Conservation (phyloP, 2,329 filamentous ascomycete genomes). For the Stemphylium beticola region DNA sequence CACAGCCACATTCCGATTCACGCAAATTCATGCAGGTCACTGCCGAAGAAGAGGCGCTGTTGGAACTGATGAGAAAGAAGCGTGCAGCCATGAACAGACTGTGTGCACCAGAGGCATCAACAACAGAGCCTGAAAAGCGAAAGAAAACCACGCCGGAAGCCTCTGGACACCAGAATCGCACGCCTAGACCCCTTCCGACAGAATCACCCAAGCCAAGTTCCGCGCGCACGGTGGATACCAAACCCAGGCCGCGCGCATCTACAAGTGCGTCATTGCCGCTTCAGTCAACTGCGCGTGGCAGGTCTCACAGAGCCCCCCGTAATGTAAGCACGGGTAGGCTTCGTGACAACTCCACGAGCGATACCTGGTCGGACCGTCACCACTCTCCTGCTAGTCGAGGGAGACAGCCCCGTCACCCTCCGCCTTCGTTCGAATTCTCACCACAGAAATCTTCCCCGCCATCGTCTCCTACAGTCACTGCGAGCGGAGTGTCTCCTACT, state of each 20-base stretch:
- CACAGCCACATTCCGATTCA: constrained; percentile 36
- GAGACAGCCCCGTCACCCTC: constrained; percentile 28
- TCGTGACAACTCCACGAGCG: constrained; percentile 39
- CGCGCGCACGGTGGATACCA: constrained; percentile 26
- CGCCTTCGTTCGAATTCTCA: constrained; percentile 37
- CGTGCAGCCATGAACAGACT: constrained; percentile 54
- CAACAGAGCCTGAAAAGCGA: constrained; percentile 41
- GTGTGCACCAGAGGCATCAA: constrained; percentile 46
- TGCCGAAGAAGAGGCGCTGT: constrained; percentile 56
- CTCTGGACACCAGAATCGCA: constrained; percentile 20
- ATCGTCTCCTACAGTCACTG: constrained; percentile 31
- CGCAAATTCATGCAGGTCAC: constrained; percentile 56
- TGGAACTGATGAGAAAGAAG: constrained; percentile 59
- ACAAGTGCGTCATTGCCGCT: constrained; percentile 30
- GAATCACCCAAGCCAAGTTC: constrained; percentile 38
- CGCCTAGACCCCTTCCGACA: constrained; percentile 34
- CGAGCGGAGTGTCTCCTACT: constrained; percentile 37
- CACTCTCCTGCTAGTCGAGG: constrained; percentile 20
- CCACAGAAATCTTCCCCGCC: constrained; percentile 42
- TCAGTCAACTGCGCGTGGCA: constrained; percentile 32
- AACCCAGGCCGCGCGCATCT: constrained; percentile 21
- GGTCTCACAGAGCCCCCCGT: constrained; percentile 26
- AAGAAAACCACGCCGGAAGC: constrained; percentile 24
- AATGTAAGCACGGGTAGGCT: constrained; percentile 27
- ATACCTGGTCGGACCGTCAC: constrained; percentile 25